Evolutionary conservation across 768 basidiomycete genomes (phyloP).

Genomic region (Candolleomyces aberdarensis): DNA sequence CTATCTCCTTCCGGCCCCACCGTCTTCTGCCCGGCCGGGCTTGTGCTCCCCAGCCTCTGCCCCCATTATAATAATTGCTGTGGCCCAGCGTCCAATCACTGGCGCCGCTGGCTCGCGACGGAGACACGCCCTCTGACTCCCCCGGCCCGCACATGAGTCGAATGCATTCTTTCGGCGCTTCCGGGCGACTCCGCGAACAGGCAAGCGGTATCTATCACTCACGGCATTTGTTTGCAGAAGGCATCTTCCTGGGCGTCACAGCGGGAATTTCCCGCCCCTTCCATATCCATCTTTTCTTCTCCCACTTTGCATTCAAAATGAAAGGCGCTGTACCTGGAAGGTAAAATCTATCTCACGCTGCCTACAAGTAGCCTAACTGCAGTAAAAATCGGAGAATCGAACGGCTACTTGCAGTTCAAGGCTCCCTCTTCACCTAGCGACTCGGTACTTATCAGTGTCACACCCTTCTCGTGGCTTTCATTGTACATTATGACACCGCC

Average conservation of each 20-base stretch:
- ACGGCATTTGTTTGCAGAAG: background rate
- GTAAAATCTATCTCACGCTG: background rate
- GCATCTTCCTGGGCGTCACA: background rate
- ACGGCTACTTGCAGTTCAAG: background rate
- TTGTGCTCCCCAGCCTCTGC: background rate
- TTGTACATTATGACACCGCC: too few species aligned
- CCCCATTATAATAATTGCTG: background rate
- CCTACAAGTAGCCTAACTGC: too few species aligned
- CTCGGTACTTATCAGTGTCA: too few species aligned
- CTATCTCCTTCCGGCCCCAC: slow-evolving; percentile 33
- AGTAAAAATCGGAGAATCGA: background rate
- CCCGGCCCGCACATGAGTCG: too few species aligned
- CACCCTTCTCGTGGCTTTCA: too few species aligned
- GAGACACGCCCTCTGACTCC: background rate
- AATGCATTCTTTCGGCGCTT: background rate
- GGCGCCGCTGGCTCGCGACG: background rate
- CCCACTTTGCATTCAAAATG: background rate
- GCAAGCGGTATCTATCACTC: background rate
- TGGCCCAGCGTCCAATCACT: background rate
- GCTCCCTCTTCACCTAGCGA: too few species aligned
- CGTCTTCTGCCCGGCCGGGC: background rate
- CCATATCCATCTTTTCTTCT: background rate
- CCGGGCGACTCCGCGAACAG: background rate
- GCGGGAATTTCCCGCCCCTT: background rate
- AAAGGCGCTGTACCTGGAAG: background rate